These are phyloP conservation scores for Mrakia gelida DNA, from an alignment of 768 basidiomycete genomes.

Conservation along the genomic window DNA sequence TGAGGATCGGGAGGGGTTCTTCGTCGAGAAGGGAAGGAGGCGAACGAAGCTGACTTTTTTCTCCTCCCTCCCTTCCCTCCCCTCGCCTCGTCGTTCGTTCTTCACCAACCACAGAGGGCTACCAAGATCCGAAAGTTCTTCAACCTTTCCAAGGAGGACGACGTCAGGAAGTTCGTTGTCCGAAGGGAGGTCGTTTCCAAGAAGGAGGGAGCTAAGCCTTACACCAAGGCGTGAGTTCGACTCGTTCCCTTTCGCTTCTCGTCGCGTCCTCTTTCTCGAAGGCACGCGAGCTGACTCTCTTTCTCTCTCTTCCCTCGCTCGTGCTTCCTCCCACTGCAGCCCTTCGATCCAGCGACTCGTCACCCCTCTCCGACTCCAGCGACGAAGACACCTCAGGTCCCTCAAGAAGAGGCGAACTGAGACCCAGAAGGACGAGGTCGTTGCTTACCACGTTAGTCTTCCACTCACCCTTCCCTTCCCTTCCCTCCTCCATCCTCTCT, in stretches of 20 bases:
- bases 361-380: constrained; percentile 90
- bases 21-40: background rate
- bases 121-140: constrained; percentile 97
- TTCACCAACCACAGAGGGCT: constrained; percentile 46
- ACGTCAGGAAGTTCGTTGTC: constrained; percentile 96
- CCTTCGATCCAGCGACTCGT: constrained; percentile 97
- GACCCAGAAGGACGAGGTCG: constrained; percentile 89
- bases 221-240: constrained; percentile 89
- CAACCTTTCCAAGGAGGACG: constrained; percentile 95
- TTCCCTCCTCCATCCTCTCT: background rate
- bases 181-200: constrained; percentile 87
- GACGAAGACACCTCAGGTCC: constrained; percentile 83
- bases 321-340: constrained; percentile 49
- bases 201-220: constrained; percentile 82
- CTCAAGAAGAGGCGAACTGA: constrained; percentile 84
- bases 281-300: background rate
- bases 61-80: background rate
- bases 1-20: background rate
- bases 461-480: background rate
- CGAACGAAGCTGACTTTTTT: background rate
- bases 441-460: constrained; percentile 65
- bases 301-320: constrained; percentile 17
- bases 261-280: no score
- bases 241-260: background rate
- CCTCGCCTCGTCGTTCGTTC: background rate